Percentiles rank a stretch among this genome's conserved stretches.
These are phyloP conservation scores for Heritiera fomes DNA, from an alignment of 345 rosid species.

Conservation along the genomic window DNA sequence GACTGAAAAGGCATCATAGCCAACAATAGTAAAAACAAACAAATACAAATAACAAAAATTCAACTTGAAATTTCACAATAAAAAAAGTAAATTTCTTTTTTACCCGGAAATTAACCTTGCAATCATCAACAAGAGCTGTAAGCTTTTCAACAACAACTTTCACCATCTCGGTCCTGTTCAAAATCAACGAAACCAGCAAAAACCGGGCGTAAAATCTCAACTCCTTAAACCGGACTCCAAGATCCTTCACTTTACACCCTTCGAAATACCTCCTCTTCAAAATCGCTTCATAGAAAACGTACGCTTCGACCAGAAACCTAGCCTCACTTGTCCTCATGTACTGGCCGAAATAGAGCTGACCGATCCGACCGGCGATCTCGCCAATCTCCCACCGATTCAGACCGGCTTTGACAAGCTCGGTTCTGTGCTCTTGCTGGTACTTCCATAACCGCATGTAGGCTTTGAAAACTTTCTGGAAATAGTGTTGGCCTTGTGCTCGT, in stretches of 20 bases:
- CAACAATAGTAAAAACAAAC: not conserved
- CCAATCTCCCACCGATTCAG: conserved; percentile 97
- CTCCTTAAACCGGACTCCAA: conserved; percentile 81
- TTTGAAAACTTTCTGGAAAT: conserved; percentile 82
- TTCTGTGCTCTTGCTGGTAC: conserved; percentile 84
- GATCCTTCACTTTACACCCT: conserved; percentile 57
- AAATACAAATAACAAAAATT: not conserved
- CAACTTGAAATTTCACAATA: not conserved
- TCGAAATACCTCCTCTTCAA: conserved; percentile 75
- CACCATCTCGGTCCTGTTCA: conserved; percentile 67
- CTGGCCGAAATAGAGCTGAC: conserved; percentile 93
- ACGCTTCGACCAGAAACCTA: conserved; percentile 81
- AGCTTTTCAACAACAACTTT: conserved; percentile 49
- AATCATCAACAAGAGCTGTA: conserved; percentile 61
- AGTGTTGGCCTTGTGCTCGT: conserved; percentile 49
- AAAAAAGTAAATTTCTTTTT: not conserved
- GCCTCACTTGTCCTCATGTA: conserved; percentile 92
- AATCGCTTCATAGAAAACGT: conserved; percentile 93
- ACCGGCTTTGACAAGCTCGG: conserved; percentile 68
- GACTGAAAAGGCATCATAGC: not conserved
- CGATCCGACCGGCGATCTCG: conserved; percentile 99
- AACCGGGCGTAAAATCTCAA: conserved; percentile 88
- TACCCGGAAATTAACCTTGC: conserved; percentile 77
- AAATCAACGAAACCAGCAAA: conserved; percentile 73
- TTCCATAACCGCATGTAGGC: conserved; percentile 96